Evolutionary conservation across 371 early-diverging fungal species (phyloP).

Genomic region (Sporodiniella umbellata): DNA sequence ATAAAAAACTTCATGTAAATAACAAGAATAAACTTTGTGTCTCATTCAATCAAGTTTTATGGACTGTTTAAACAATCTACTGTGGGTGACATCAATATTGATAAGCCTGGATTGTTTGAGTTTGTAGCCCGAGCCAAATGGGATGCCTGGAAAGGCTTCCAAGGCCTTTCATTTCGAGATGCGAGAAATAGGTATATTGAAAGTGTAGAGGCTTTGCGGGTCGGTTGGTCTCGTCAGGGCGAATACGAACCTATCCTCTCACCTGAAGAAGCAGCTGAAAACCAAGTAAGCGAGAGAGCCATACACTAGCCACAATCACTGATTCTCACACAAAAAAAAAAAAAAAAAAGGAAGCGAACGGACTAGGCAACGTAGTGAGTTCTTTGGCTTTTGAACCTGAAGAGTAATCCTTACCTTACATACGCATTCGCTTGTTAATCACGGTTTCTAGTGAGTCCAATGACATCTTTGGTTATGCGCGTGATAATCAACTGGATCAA

Average conservation of each 20-base stretch:
- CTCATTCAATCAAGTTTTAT: constrained; percentile 31
- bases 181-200: constrained; percentile 35
- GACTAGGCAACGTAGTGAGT: constrained; percentile 26
- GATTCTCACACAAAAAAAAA: background rate
- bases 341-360: constrained; percentile 4
- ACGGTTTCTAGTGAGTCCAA: constrained; percentile 18
- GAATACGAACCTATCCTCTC: constrained; percentile 27
- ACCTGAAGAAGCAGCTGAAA: constrained; percentile 12
- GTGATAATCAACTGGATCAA: constrained; percentile 21
- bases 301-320: background rate
- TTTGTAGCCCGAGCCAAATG: constrained; percentile 49
- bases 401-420: constrained; percentile 2
- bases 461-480: constrained; percentile 34
- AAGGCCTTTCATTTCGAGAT: constrained; percentile 23
- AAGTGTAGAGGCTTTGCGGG: constrained; percentile 27
- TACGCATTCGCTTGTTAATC: background rate
- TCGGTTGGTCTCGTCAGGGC: constrained; percentile 44
- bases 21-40: background rate
- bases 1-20: constrained; percentile 38
- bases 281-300: background rate
- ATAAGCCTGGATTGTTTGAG: constrained; percentile 41
- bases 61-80: constrained; percentile 48
- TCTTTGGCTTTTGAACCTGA: constrained; percentile 25
- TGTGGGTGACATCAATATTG: constrained; percentile 33
- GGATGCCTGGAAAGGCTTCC: constrained; percentile 44